These are phyloP conservation scores for Pestalotiopsis sp. DNA, from an alignment of 2,329 filamentous ascomycete species.

Conservation along the genomic window DNA sequence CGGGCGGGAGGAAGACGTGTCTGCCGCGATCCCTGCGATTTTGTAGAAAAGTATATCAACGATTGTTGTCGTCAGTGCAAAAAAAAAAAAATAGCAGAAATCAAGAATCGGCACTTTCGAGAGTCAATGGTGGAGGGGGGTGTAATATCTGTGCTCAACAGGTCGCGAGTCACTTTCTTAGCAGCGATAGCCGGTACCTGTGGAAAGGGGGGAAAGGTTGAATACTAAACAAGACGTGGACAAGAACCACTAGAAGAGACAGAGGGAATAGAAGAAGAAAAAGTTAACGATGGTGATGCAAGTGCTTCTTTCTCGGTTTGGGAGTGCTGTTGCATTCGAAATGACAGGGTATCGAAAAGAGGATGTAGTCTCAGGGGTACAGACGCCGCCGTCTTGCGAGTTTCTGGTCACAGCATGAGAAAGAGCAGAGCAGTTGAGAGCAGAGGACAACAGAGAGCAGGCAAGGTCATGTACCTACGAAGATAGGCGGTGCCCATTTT, in stretches of 20 bases:
- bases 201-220: not conserved
- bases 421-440: too few species aligned
- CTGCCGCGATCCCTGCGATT: not conserved
- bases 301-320: not conserved
- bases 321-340: not conserved
- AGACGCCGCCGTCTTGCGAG: constrained; percentile 1
- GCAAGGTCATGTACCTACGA: too few species aligned
- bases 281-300: not conserved
- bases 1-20: not conserved
- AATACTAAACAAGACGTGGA: not conserved
- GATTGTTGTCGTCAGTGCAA: not conserved
- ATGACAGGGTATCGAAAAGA: not conserved
- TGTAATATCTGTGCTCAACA: not conserved
- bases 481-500: too few species aligned
- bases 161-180: not conserved
- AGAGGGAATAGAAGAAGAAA: not conserved
- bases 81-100: not conserved
- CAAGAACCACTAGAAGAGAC: constrained; percentile 1
- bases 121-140: not conserved
- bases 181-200: not conserved
- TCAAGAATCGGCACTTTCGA: not conserved
- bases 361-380: constrained; percentile 12
- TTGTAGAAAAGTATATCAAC: not conserved
- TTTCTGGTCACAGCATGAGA: constrained; percentile 7
- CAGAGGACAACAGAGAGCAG: too few species aligned